phyloP scores from a whole-genome alignment of 768 basidiomycete genomes.

The Asterophora lycoperdoides region DNA sequence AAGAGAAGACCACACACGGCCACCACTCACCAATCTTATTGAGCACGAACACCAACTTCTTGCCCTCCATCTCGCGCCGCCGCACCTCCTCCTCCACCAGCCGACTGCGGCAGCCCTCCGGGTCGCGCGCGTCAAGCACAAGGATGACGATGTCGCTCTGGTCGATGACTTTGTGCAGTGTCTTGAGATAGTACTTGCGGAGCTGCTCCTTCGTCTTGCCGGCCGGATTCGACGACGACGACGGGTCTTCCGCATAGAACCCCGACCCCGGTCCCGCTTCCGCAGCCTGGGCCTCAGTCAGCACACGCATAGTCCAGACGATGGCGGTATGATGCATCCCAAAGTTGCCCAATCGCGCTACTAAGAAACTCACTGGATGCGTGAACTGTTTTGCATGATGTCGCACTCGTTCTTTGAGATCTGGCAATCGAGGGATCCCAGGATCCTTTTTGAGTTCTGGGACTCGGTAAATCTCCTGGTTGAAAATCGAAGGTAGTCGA shows the following conservation, averaged over 20 bases:
- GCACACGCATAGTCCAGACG: neutral
- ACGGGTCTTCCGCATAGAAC: constrained; percentile 24
- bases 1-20: neutral
- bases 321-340: too few relatives aligned
- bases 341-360: too few relatives aligned
- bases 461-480: neutral
- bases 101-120: constrained; percentile 87
- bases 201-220: constrained; percentile 65
- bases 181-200: constrained; percentile 69
- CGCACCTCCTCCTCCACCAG: constrained; percentile 94
- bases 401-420: constrained; percentile 54
- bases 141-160: constrained; percentile 87
- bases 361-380: constrained; percentile 35
- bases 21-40: constrained; percentile 81
- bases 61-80: constrained; percentile 80
- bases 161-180: constrained; percentile 89
- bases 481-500: neutral
- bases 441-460: constrained; percentile 86
- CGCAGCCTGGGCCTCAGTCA: constrained; percentile 37
- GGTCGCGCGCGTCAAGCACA: constrained; percentile 91
- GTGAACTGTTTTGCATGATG: constrained; percentile 48
- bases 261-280: constrained; percentile 21
- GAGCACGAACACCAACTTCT: constrained; percentile 89
- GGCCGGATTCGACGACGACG: constrained; percentile 26
- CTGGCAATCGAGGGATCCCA: constrained; percentile 79